Conservation (phyloP, 2,329 filamentous ascomycete genomes). For the Penicillium janthinellum region DNA sequence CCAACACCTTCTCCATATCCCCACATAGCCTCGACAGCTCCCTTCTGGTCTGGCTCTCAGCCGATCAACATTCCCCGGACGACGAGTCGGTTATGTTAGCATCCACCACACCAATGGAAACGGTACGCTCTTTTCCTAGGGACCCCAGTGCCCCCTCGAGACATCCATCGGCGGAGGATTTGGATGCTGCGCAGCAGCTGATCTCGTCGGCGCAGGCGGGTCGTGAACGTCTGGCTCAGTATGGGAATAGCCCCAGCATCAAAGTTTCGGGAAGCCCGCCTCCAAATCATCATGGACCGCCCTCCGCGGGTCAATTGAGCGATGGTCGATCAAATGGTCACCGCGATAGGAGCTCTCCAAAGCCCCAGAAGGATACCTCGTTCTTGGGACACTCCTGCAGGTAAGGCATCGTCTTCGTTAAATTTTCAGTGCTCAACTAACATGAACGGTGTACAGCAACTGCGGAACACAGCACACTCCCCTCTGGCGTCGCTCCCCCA, state of each 20-base stretch:
- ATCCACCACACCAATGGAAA: constrained; percentile 42
- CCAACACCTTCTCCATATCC: not conserved
- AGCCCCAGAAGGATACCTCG: constrained; percentile 39
- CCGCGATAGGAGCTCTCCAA: constrained; percentile 36
- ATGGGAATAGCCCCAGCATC: constrained; percentile 23
- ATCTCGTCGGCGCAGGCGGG: constrained; percentile 50
- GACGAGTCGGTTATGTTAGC: constrained; percentile 37
- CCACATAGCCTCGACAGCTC: not conserved
- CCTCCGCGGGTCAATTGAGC: constrained; percentile 17
- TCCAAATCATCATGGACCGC: constrained; percentile 24
- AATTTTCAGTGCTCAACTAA: not conserved
- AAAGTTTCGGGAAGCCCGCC: constrained; percentile 21
- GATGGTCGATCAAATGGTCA: constrained; percentile 18
- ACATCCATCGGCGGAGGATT: constrained; percentile 50
- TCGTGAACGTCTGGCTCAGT: constrained; percentile 39
- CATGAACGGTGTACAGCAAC: constrained; percentile 64
- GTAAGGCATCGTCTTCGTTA: constrained; percentile 25
- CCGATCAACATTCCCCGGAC: constrained; percentile 1
- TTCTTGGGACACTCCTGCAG: constrained; percentile 48
- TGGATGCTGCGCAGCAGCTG: constrained; percentile 52
- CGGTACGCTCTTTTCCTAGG: constrained; percentile 36
- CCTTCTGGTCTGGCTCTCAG: constrained; percentile 1
- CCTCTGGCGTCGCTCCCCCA: constrained; percentile 88
- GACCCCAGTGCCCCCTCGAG: constrained; percentile 37
- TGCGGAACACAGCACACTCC: constrained; percentile 93